phyloP scores from a whole-genome alignment of 1,284 basidiomycete genomes.

The Puccinia hordei region DNA sequence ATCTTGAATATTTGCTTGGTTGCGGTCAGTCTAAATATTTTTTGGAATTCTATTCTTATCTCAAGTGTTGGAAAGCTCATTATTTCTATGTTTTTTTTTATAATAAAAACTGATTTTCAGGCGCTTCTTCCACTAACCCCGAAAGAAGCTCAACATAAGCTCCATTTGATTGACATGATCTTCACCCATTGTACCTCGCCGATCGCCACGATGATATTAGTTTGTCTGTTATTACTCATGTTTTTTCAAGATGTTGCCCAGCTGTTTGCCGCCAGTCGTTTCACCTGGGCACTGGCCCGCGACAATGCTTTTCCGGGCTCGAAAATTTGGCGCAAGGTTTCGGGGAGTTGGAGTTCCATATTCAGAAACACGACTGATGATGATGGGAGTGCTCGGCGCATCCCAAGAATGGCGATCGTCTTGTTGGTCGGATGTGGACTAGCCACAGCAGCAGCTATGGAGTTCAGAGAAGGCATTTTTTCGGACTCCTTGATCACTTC shows the following conservation, averaged over 20 bases:
- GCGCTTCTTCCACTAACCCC: slow-evolving; percentile 20
- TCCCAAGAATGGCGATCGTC: slow-evolving; percentile 41
- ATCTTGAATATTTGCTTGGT: slow-evolving; percentile 36
- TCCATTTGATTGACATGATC: slow-evolving; percentile 31
- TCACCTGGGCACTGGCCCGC: slow-evolving; percentile 48
- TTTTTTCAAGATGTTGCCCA: slow-evolving; percentile 49
- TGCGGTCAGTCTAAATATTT: slow-evolving; percentile 25
- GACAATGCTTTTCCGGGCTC: slow-evolving; percentile 43
- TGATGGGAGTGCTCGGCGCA: slow-evolving; percentile 6
- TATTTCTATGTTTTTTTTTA: no score
- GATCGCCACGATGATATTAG: slow-evolving; percentile 24
- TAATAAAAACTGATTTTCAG: background rate
- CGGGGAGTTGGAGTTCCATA: slow-evolving; percentile 4
- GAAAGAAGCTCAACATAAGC: slow-evolving; percentile 22
- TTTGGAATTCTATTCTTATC: background rate
- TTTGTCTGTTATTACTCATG: slow-evolving; percentile 38
- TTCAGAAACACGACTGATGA: background rate
- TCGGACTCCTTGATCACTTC: slow-evolving; percentile 45
- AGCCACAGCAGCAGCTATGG: slow-evolving; percentile 16
- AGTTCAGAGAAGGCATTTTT: slow-evolving; percentile 36
- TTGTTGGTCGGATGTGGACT: slow-evolving; percentile 39
- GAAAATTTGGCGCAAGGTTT: slow-evolving; percentile 46
- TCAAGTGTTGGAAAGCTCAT: background rate
- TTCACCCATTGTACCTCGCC: slow-evolving; percentile 39
- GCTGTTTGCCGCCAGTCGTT: slow-evolving; percentile 43